These are phyloP conservation scores for Chrysosphaeria jannelii DNA, from an alignment of 2,329 filamentous ascomycete species.

Conservation along the genomic window DNA sequence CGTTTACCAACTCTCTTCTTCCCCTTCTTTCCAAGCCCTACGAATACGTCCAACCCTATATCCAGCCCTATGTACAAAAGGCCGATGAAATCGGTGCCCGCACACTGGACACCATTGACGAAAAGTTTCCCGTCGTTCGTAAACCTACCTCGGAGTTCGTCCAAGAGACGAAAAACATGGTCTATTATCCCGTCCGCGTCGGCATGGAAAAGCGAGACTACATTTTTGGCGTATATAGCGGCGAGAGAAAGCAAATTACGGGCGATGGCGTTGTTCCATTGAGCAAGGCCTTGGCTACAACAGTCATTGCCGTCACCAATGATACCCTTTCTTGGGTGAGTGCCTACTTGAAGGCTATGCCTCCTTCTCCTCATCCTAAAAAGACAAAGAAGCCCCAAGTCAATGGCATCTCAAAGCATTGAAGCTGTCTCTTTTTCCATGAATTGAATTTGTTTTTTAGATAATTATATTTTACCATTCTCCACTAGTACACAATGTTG, in stretches of 20 bases:
- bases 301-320: slow-evolving; percentile 32
- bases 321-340: slow-evolving; percentile 32
- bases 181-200: slow-evolving; percentile 31
- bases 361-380: too few relatives aligned
- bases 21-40: slow-evolving; percentile 56
- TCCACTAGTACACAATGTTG: too few relatives aligned
- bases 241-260: slow-evolving; percentile 30
- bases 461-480: too few relatives aligned
- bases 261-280: slow-evolving; percentile 32
- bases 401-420: too few relatives aligned
- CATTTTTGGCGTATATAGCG: slow-evolving; percentile 22
- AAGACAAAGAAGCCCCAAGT: too few relatives aligned
- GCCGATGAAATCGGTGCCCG: slow-evolving; percentile 50
- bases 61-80: slow-evolving; percentile 59
- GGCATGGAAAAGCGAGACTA: slow-evolving; percentile 30
- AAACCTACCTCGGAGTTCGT: slow-evolving; percentile 44
- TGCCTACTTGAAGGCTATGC: slow-evolving; percentile 23
- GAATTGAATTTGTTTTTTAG: too few relatives aligned
- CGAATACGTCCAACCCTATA: slow-evolving; percentile 57
- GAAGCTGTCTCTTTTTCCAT: too few relatives aligned
- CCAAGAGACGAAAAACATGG: slow-evolving; percentile 27
- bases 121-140: slow-evolving; percentile 41
- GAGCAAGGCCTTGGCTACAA: slow-evolving; percentile 39
- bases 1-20: slow-evolving; percentile 46
- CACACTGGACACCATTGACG: slow-evolving; percentile 37